Base-by-base conservation (phyloP, 225 moss, liverwort and hornwort genomes). In the Climacium dendroides region DNA sequence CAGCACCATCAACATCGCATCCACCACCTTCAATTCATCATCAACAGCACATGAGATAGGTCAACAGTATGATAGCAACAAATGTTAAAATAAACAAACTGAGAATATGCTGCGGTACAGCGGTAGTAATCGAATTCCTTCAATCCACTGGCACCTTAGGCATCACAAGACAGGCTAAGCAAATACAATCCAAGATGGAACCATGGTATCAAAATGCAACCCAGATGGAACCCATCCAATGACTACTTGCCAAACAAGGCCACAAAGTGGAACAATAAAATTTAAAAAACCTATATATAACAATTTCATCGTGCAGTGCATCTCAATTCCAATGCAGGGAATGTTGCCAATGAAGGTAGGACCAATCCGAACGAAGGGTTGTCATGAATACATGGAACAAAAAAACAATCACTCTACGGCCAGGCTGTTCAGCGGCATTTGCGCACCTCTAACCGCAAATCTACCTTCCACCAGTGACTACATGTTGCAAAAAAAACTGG, bases 401-500 rank as follows among this genome's bases (percentile, higher is more conserved):
- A 71, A 34, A 37, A 55, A 26, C 24, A 34, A 60, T 43, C n/a
- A 50, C 79, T 61, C 32, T 37, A 64, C 48, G 70, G 20, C 48
- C 35, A 63, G n/a, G n/a, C n/a, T n/a, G n/a, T n/a, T 22, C 58
- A 71, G 59, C 29, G 72, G 9, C 30, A 45, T 59, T 66, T 81
- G 45, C 55, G 84, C 59, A 78, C 71, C 79, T n/a, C n/a, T n/a
- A n/a, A n/a, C n/a, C n/a, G n/a, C n/a, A n/a, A 77, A 66, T 73
- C 50, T 48, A 32, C 37, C 57, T 43, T 76, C 75, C 53, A 50
- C 76, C 70, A 28, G 78, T 77, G 70, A 89, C 78, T n/a, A n/a
- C n/a, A n/a, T 87, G 89, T 59, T 91, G 88, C 41, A 78, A 84
- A 79, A 78, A n/a, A 80, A 54, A 69, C 78, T 88, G 34, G 88